Evolutionary conservation across 192 early-diverging fungal genomes (phyloP).

Genomic region (Mortierella hygrophila): DNA sequence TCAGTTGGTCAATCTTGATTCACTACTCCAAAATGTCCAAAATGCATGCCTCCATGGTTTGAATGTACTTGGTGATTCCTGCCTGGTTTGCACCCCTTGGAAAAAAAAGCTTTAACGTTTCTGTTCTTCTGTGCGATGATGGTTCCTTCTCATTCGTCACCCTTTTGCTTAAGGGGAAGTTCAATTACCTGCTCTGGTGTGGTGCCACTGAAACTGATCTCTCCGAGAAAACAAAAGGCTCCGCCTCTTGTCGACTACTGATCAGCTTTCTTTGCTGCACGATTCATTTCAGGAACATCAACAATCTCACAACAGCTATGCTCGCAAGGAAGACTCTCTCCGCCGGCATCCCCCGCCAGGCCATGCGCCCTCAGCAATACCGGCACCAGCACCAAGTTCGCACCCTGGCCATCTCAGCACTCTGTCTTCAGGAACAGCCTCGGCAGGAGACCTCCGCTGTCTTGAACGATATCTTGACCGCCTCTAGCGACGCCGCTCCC

Average conservation of each 20-base stretch:
- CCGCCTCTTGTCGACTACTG: not conserved
- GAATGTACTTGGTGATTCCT: not conserved
- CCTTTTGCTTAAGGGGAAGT: no score
- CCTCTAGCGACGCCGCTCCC: not conserved
- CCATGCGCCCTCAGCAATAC: not conserved
- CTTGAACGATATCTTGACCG: not conserved
- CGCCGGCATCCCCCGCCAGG: conserved; percentile 6
- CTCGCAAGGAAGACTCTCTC: conserved; percentile 28
- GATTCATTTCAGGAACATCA: conserved; percentile 3
- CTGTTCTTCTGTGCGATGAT: not conserved
- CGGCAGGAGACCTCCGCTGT: not conserved
- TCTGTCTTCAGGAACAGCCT: conserved; percentile 4
- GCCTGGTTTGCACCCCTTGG: not conserved
- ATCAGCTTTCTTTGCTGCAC: not conserved
- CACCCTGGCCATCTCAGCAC: conserved; percentile 15
- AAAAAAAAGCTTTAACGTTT: not conserved
- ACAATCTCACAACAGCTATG: conserved; percentile 8
- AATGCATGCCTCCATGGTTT: conserved; percentile 44
- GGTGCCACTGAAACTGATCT: not conserved
- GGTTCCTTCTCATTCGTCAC: not conserved
- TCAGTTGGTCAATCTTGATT: not conserved
- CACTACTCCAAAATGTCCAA: not conserved
- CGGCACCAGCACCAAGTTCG: conserved; percentile 15
- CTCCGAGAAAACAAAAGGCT: not conserved
- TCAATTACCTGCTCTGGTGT: not conserved